Base-by-base conservation (phyloP, 148 eudicot genomes). In the Euryodendron excelsum region DNA sequence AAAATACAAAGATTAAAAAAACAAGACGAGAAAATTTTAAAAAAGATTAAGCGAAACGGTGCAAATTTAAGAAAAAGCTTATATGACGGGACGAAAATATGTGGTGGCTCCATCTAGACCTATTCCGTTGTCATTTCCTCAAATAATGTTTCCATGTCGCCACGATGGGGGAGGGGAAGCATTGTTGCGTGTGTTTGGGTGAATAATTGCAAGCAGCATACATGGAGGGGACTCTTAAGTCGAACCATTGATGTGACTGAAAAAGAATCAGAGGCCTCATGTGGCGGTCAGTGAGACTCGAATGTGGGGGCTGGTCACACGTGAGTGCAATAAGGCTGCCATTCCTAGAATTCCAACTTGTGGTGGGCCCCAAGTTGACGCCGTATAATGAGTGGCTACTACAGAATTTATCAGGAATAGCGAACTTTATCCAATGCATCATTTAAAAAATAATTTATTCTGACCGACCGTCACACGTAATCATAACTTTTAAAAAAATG, bases 291-390 rank as follows among this genome's bases (percentile, higher is more conserved):
- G n/a, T n/a, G n/a, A n/a, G 56, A 2, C 10, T 2, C 12, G 2
- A 2, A 2, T 17, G 20, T 4, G 25, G 31, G 65, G 65, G 14
- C 34, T 61, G 34, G 12, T 28, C 30, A 17, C 65, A 61, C 65
- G 65, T 61, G 65, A 61, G 65, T 28, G 65, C 65, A 61, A 61
- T 25, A 61, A 61, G 65, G 65, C 65, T 61, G 65, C 12, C 34
- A 61, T 10, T 25, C 17, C 8, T 28, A 25, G 18, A 17, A 50
- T 1, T 5, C 56, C 20, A 6, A 17, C 17, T 13, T 5, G 3
- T 50, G 3, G 56, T 4, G 56, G 56, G 3, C 56, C 56, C 2
- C 56, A 50, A 17, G 17, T 5, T 50, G 7, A 50, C 56, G 56
- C 2, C 56, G 17, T 4, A 50, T 50, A 50, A 50, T 13, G 17